Percentiles rank a stretch among this genome's conserved stretches.
phyloP scores from a whole-genome alignment of 129 eudicot genomes.

The Mikania micrantha region DNA sequence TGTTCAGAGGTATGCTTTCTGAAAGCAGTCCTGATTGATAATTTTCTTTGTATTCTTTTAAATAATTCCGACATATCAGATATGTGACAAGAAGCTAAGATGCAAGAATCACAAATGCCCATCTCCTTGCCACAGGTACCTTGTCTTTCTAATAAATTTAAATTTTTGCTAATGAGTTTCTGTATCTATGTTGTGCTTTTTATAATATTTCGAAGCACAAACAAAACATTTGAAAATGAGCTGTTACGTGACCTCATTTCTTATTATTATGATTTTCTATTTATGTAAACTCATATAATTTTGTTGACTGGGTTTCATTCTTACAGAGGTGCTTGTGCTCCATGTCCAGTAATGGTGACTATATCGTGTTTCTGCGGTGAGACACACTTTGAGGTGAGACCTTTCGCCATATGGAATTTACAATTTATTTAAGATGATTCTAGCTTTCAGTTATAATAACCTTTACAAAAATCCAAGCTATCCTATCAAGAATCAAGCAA shows the following conservation, averaged over 20 bases:
- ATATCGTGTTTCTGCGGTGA: slow-evolving; percentile 86
- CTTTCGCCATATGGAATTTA: slow-evolving; percentile 14
- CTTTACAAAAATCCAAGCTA: not conserved
- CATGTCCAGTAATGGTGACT: slow-evolving; percentile 95
- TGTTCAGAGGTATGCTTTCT: slow-evolving; percentile 70
- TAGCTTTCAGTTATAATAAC: not conserved
- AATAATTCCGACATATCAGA: slow-evolving; percentile 31
- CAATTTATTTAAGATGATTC: not conserved
- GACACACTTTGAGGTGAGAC: slow-evolving; percentile 81
- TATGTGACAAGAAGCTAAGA: slow-evolving; percentile 91
- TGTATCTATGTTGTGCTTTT: not conserved
- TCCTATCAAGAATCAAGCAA: not conserved
- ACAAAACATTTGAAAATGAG: not conserved
- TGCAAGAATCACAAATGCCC: slow-evolving; percentile 99
- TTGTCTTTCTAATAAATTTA: not conserved
- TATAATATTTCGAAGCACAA: not conserved
- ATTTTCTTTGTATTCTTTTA: slow-evolving; percentile 1
- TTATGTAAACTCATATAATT: not conserved
- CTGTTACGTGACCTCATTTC: not conserved
- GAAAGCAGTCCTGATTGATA: not conserved
- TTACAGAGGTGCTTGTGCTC: slow-evolving; percentile 98
- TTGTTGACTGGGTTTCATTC: slow-evolving; percentile 13
- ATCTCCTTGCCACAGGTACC: slow-evolving; percentile 92
- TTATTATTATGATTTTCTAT: not conserved
- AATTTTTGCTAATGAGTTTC: not conserved